Evolutionary conservation across 129 eudicot species (phyloP).

Genomic region (Rutidosis leptorrhynchoides): DNA sequence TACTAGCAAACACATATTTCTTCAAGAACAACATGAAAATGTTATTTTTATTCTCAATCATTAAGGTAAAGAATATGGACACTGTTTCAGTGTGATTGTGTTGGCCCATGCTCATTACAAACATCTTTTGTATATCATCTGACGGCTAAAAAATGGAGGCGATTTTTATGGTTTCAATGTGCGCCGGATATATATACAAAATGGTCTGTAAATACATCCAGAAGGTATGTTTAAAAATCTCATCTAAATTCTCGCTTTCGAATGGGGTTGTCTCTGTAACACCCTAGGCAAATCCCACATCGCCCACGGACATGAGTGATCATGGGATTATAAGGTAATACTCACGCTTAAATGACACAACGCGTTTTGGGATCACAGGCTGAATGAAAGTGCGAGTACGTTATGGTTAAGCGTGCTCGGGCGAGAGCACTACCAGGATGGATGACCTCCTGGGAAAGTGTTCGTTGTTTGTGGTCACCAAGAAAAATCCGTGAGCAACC

Average conservation of each 20-base stretch:
- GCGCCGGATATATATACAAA: slow-evolving; percentile 26
- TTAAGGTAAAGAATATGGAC: slow-evolving; percentile 33
- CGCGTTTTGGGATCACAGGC: no score
- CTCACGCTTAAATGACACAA: no score
- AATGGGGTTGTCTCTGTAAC: no score
- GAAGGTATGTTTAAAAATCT: slow-evolving; percentile 42
- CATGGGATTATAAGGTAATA: no score
- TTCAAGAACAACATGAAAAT: slow-evolving; percentile 46
- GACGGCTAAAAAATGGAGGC: slow-evolving; percentile 36
- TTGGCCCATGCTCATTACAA: slow-evolving; percentile 40
- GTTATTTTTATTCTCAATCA: slow-evolving; percentile 49
- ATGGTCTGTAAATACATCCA: slow-evolving; percentile 34
- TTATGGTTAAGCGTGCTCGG: no score
- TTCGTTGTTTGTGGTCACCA: no score
- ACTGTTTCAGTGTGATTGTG: slow-evolving; percentile 42
- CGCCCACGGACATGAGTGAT: no score
- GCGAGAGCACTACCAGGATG: no score
- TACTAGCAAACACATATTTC: slow-evolving; percentile 37
- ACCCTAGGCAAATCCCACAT: no score
- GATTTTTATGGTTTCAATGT: slow-evolving; percentile 38
- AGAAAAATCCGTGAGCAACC: no score
- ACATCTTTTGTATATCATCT: slow-evolving; percentile 39
- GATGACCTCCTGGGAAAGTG: no score
- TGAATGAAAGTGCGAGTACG: no score
- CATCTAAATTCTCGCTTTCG: slow-evolving; percentile 27